These are phyloP conservation scores for Artemisia tridentata DNA, from an alignment of 129 eudicot species.

Conservation along the genomic window DNA sequence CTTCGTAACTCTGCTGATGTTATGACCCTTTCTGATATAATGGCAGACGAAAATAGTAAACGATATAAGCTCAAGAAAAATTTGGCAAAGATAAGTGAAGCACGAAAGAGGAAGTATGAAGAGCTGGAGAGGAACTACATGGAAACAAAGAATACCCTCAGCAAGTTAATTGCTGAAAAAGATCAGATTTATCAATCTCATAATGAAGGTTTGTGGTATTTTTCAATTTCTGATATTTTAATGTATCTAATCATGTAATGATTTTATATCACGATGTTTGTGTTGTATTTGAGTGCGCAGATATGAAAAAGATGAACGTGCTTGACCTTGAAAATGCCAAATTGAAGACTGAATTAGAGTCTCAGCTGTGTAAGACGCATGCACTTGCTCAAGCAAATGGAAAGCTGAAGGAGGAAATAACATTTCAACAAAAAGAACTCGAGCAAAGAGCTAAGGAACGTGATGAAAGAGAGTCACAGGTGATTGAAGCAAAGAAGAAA, in stretches of 20 bases:
- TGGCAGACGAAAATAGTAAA: slow-evolving; percentile 66
- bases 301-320: slow-evolving; percentile 51
- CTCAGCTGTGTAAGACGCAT: slow-evolving; percentile 40
- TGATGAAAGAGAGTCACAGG: slow-evolving; percentile 34
- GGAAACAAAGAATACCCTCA: slow-evolving; percentile 58
- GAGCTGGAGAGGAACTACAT: slow-evolving; percentile 59
- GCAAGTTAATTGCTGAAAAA: slow-evolving; percentile 52
- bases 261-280: no score
- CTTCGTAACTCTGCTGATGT: slow-evolving; percentile 73
- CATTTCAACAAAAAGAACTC: slow-evolving; percentile 45
- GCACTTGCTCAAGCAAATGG: slow-evolving; percentile 41
- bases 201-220: slow-evolving; percentile 54
- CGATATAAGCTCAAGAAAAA: slow-evolving; percentile 43
- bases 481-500: no score
- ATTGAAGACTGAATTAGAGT: slow-evolving; percentile 46
- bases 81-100: slow-evolving; percentile 59
- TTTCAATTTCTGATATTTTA: neutral
- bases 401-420: slow-evolving; percentile 44
- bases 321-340: slow-evolving; percentile 46
- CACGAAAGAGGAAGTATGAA: slow-evolving; percentile 47
- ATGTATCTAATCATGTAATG: no score
- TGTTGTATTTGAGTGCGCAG: slow-evolving; percentile 10
- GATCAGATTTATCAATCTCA: slow-evolving; percentile 75
- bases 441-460: slow-evolving; percentile 38
- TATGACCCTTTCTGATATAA: slow-evolving; percentile 57